A percentile compares a stretch with the other conserved stretches of the same genome.
Conservation (phyloP, 2,329 filamentous ascomycete genomes). For the Clarireedia monteithiana region DNA sequence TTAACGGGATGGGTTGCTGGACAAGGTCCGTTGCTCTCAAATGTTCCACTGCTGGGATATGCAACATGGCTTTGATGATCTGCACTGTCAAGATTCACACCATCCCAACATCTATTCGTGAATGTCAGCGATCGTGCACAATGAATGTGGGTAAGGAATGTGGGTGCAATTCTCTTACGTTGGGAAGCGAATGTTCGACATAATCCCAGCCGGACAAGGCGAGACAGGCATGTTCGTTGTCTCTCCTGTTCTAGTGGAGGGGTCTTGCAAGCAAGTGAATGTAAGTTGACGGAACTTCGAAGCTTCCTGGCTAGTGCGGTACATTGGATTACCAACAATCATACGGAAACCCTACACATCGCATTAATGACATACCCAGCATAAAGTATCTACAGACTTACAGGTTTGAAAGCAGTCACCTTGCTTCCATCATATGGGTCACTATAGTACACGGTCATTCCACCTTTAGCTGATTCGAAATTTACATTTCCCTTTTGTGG, state of each 20-base stretch:
- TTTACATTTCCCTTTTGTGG: constrained; percentile 29
- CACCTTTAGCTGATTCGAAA: constrained; percentile 29
- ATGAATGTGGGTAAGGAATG: background rate
- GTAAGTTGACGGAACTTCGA: too few relatives aligned
- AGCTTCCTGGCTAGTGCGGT: too few relatives aligned
- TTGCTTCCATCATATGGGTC: constrained; percentile 29
- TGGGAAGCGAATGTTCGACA: constrained; percentile 27
- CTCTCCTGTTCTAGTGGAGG: too few relatives aligned
- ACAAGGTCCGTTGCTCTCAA: constrained; percentile 12
- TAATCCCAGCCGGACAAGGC: too few relatives aligned
- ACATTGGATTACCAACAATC: too few relatives aligned
- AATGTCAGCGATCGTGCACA: background rate
- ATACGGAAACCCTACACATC: too few relatives aligned
- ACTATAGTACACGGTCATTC: constrained; percentile 32
- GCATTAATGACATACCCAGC: background rate
- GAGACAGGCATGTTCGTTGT: too few relatives aligned
- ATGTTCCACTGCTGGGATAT: constrained; percentile 21
- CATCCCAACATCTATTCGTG: constrained; percentile 19
- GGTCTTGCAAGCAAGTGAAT: too few relatives aligned
- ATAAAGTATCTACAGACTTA: background rate
- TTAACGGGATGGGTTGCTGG: constrained; percentile 35
- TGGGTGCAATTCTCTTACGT: constrained; percentile 4
- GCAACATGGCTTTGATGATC: constrained; percentile 18
- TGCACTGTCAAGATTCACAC: constrained; percentile 18
- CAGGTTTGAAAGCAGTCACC: constrained; percentile 36